Percentiles rank a stretch among this genome's conserved stretches.
These are phyloP conservation scores for Cubamyces lactineus DNA, from an alignment of 768 basidiomycete species.

Conservation along the genomic window DNA sequence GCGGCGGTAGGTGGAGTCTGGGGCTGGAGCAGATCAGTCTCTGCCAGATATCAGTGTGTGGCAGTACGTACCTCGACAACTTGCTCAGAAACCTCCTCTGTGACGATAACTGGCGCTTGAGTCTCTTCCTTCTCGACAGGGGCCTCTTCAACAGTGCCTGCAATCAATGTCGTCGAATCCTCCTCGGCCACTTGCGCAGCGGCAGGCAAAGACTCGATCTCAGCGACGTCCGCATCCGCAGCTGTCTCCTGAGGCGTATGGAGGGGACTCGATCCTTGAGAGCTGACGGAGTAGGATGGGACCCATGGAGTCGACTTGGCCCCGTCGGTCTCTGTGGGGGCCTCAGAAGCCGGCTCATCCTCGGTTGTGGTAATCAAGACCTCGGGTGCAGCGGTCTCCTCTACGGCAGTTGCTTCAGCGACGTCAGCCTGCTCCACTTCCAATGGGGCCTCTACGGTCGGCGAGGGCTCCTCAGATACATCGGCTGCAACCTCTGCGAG, in stretches of 20 bases:
- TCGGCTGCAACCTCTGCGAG: conserved; percentile 19
- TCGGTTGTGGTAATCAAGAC: conserved; percentile 8
- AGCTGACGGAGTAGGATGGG: conserved; percentile 34
- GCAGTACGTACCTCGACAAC: neutral
- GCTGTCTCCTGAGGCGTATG: conserved; percentile 21
- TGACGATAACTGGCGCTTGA: conserved; percentile 16
- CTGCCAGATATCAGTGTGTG: neutral
- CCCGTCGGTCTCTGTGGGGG: conserved; percentile 14
- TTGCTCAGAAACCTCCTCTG: conserved; percentile 1
- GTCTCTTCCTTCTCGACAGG: conserved; percentile 5
- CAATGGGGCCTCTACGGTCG: neutral
- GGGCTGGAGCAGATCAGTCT: conserved; percentile 1
- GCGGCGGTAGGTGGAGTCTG: conserved; percentile 9
- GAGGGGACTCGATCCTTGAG: conserved; percentile 30
- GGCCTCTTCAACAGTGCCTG: conserved; percentile 1
- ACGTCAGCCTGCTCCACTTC: neutral
- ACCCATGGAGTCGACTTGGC: conserved; percentile 28
- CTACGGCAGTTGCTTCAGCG: neutral
- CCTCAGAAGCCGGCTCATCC: conserved; percentile 6
- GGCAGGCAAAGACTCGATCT: conserved; percentile 22
- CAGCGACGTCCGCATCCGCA: conserved; percentile 20
- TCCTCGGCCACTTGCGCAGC: conserved; percentile 10
- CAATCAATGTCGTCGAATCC: neutral
- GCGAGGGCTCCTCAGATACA: neutral
- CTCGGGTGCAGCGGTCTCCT: conserved; percentile 2